Base-by-base conservation (phyloP, 164 flowering plant genomes). In the Macadamia integrifolia region DNA sequence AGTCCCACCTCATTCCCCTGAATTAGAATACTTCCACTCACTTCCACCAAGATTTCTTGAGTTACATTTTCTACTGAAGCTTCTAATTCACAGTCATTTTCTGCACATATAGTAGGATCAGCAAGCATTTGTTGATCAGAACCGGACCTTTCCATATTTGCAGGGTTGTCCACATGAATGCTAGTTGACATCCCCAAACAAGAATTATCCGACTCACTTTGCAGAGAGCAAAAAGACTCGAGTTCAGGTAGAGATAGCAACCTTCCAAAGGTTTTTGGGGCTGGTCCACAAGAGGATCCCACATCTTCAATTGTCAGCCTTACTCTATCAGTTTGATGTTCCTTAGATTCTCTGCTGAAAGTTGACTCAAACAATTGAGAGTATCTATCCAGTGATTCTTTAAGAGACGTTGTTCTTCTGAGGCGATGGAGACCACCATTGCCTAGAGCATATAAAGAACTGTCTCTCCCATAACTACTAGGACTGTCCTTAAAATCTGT, bases 201-300 rank as follows among this genome's bases (percentile, higher is more conserved):
- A 62, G 62, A 67, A 50, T 60, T 59, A 44, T 70, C 72, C 31
- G 62, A 77, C 58, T 81, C 87, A 64, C 35, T 62, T 13, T 67
- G 80, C 62, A 71, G 60, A 65, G 52, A 66, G 48, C 29, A 60
- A 62, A 75, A 79, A 49, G 74, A 73, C 72, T 74, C 74, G 23
- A 23, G 85, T 73, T 84, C 81, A 52, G 97, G 93, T 56, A 81
- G 69, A 6, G 95, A 93, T 14, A 67, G 73, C 55, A 88, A 78
- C 78, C 94, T 86, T 67, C 66, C 82, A 44, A 87, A 72, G 40
- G 71, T 18, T 68, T 76, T 80, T 17, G 65, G 30, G 40, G 61
- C 68, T 17, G 31, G 68, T n/a, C 67, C 29, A 50, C 58, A 35
- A 17, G 72, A 68, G 13, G 66, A 62, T 59, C 17, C 55, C 11